These are phyloP conservation scores for Isoetes taiwanensis DNA, from an alignment of 75 land plant species.

Conservation along the genomic window DNA sequence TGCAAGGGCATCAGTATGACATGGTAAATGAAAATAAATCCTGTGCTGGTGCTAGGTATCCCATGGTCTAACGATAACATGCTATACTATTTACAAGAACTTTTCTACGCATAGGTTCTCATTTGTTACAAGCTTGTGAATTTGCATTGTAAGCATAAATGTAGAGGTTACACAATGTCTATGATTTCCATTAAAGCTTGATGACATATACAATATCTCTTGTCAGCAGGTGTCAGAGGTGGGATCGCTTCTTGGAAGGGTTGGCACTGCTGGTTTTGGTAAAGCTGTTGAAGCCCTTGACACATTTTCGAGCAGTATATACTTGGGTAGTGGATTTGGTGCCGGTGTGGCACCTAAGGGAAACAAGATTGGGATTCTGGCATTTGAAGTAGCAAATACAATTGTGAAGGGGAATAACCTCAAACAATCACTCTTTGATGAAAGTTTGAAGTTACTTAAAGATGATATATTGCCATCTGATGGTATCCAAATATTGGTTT, in stretches of 20 bases:
- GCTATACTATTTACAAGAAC: too few species aligned
- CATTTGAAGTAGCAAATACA: constrained; percentile 97
- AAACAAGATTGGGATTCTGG: constrained; percentile 60
- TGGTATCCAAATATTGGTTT: constrained; percentile 62
- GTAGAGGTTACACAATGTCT: too few species aligned
- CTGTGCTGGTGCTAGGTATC: too few species aligned
- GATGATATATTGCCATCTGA: constrained; percentile 59
- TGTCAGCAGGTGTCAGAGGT: constrained; percentile 41
- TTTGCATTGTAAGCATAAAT: too few species aligned
- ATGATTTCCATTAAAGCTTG: too few species aligned
- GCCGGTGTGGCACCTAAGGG: constrained; percentile 42
- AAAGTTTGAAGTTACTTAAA: constrained; percentile 52
- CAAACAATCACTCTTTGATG: constrained; percentile 60
- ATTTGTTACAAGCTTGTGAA: too few species aligned
- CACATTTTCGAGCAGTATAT: constrained; percentile 78
- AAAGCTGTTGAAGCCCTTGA: constrained; percentile 77
- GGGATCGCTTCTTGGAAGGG: constrained; percentile 52
- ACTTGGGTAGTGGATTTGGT: constrained; percentile 35
- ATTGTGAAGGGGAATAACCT: constrained; percentile 69
- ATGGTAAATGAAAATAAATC: too few species aligned
- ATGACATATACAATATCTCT: too few species aligned
- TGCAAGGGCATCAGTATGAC: too few species aligned
- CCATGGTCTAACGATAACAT: too few species aligned
- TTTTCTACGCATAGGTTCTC: too few species aligned
- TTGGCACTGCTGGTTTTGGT: constrained; percentile 51